Evolutionary conservation across 495 filamentous ascomycete genomes (phyloP).

Genomic region (Penicillium steckii): DNA sequence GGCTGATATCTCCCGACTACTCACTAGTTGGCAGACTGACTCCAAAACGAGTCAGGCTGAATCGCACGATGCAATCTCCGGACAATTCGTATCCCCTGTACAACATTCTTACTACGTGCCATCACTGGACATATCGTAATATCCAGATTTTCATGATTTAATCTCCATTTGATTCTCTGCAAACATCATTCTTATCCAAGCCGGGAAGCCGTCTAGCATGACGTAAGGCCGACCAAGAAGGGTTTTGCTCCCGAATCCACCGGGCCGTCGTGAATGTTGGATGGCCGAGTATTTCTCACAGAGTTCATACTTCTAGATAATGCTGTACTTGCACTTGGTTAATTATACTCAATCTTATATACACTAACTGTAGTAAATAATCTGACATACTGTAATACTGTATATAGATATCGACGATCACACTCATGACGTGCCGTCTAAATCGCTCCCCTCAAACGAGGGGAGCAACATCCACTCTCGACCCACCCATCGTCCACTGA

Average conservation of each 20-base stretch:
- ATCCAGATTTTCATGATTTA: no score
- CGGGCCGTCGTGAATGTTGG: conserved; percentile 13
- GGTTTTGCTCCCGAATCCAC: conserved; percentile 16
- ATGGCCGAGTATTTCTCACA: no score
- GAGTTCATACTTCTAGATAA: no score
- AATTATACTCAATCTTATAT: no score
- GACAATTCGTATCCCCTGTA: no score
- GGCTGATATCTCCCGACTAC: not conserved
- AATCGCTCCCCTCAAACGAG: conserved; percentile 19
- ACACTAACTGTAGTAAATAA: no score
- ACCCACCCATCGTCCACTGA: conserved; percentile 37
- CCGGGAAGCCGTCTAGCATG: conserved; percentile 27
- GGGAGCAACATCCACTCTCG: conserved; percentile 38
- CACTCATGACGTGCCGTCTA: no score
- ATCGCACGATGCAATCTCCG: not conserved
- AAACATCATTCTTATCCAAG: conserved; percentile 11
- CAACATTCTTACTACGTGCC: no score
- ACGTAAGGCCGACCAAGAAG: conserved; percentile 22
- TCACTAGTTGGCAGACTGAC: not conserved
- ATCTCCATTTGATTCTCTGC: conserved; percentile 3
- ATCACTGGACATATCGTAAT: no score
- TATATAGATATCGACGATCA: no score
- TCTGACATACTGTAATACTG: no score
- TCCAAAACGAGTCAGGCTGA: not conserved
- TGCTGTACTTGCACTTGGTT: no score